These are phyloP conservation scores for Chlamydomonas applanata DNA, from an alignment of 139 green algal genomes.

Conservation along the genomic window DNA sequence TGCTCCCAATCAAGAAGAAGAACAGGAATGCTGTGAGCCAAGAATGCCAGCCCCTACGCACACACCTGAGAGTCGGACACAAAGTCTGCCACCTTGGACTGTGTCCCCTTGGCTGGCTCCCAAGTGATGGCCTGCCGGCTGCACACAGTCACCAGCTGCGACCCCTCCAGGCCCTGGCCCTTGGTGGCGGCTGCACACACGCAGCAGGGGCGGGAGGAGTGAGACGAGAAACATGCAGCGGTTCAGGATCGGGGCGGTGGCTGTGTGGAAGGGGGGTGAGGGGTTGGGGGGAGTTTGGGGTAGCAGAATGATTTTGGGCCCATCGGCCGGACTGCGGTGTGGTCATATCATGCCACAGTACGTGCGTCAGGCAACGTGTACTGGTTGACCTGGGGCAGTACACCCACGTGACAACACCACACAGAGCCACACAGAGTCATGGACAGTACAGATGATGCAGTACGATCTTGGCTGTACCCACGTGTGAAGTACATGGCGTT, in stretches of 20 bases:
- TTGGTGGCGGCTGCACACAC: not conserved
- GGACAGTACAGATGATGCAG: too few relatives aligned
- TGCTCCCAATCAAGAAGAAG: too few relatives aligned
- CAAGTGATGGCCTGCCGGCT: conserved; percentile 25
- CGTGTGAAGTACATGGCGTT: conserved; percentile 12
- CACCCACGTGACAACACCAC: too few relatives aligned
- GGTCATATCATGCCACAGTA: too few relatives aligned
- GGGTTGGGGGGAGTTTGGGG: too few relatives aligned
- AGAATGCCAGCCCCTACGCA: not conserved
- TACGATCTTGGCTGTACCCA: too few relatives aligned
- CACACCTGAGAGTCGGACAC: conserved; percentile 16
- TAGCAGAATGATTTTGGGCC: not conserved
- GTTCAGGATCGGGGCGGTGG: too few relatives aligned
- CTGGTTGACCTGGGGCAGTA: too few relatives aligned
- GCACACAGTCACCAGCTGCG: conserved; percentile 19
- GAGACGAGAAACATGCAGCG: not conserved
- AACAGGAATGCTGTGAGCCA: not conserved
- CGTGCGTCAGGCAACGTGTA: too few relatives aligned
- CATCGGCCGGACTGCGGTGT: too few relatives aligned
- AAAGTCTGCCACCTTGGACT: conserved; percentile 22
- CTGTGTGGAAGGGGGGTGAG: too few relatives aligned
- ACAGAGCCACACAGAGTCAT: too few relatives aligned
- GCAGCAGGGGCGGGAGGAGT: not conserved
- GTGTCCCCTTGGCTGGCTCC: conserved; percentile 4
- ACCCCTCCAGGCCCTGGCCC: not conserved